phyloP scores from a whole-genome alignment of 768 basidiomycete genomes.

The Tylopilus sp. region DNA sequence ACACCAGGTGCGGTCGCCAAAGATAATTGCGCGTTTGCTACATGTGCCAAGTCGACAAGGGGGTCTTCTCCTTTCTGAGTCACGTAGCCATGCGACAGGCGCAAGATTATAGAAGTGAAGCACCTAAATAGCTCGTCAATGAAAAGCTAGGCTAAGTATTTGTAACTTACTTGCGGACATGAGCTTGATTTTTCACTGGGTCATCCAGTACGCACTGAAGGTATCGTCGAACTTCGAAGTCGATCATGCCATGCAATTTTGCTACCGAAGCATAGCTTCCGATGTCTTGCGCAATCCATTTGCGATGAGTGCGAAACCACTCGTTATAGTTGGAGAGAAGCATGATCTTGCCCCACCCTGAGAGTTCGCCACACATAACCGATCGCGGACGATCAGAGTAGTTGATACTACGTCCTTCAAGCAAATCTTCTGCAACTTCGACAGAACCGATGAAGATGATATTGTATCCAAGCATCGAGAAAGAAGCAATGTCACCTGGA shows the following conservation, averaged over 20 bases:
- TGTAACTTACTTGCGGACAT: not conserved
- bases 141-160: not conserved
- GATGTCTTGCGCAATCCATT: conserved; percentile 13
- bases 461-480: too few relatives aligned
- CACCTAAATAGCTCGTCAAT: not conserved
- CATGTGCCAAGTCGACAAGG: conserved; percentile 31
- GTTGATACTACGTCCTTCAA: conserved; percentile 43
- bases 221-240: not conserved
- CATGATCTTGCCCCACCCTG: conserved; percentile 21
- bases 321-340: conserved; percentile 12
- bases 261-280: not conserved
- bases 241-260: conserved; percentile 1
- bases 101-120: conserved; percentile 29
- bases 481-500: too few relatives aligned
- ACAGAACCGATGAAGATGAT: conserved; percentile 45
- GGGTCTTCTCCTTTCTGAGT: conserved; percentile 35
- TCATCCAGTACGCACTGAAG: not conserved
- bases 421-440: conserved; percentile 39
- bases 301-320: conserved; percentile 17
- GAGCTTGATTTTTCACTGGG: not conserved
- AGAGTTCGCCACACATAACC: conserved; percentile 18
- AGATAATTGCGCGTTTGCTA: conserved; percentile 24
- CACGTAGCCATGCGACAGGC: conserved; percentile 40
- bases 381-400: conserved; percentile 35
- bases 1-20: conserved; percentile 2